phyloP scores from a whole-genome alignment of 1,139 yeast genomes.

The Protomyces inundatus region DNA sequence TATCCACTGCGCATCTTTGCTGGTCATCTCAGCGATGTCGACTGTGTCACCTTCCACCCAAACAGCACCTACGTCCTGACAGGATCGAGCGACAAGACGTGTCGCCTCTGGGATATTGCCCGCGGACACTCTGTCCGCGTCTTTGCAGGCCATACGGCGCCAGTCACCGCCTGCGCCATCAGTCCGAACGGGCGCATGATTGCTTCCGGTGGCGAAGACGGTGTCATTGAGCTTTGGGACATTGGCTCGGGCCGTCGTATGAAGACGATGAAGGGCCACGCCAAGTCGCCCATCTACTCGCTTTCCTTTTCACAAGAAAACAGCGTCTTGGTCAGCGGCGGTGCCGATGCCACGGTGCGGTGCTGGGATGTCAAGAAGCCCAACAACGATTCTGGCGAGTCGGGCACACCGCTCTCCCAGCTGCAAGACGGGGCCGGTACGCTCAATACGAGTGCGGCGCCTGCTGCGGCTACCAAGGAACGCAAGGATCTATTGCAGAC shows the following conservation, averaged over 20 bases:
- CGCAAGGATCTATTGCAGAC: slow-evolving; percentile 39
- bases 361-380: slow-evolving; percentile 93
- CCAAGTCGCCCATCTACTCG: slow-evolving; percentile 75
- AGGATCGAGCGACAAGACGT: slow-evolving; percentile 91
- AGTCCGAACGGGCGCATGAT: slow-evolving; percentile 97
- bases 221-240: slow-evolving; percentile 87
- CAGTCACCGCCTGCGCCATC: slow-evolving; percentile 77
- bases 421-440: slow-evolving; percentile 39
- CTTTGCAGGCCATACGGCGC: slow-evolving; percentile 90
- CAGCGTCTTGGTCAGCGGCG: slow-evolving; percentile 81
- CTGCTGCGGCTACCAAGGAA: slow-evolving; percentile 34
- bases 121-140: slow-evolving; percentile 85
- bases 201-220: slow-evolving; percentile 83
- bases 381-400: slow-evolving; percentile 52
- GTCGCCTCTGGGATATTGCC: slow-evolving; percentile 96
- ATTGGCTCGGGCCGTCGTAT: slow-evolving; percentile 81
- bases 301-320: slow-evolving; percentile 84
- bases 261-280: slow-evolving; percentile 74
- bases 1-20: slow-evolving; percentile 94
- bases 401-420: slow-evolving; percentile 75
- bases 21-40: slow-evolving; percentile 95
- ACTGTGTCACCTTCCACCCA: slow-evolving; percentile 84
- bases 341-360: slow-evolving; percentile 86
- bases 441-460: slow-evolving; percentile 28
- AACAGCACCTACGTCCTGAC: slow-evolving; percentile 90